Evolutionary conservation across 805 yeast genomes (phyloP).

Genomic region (Starmerella vaccinii): DNA sequence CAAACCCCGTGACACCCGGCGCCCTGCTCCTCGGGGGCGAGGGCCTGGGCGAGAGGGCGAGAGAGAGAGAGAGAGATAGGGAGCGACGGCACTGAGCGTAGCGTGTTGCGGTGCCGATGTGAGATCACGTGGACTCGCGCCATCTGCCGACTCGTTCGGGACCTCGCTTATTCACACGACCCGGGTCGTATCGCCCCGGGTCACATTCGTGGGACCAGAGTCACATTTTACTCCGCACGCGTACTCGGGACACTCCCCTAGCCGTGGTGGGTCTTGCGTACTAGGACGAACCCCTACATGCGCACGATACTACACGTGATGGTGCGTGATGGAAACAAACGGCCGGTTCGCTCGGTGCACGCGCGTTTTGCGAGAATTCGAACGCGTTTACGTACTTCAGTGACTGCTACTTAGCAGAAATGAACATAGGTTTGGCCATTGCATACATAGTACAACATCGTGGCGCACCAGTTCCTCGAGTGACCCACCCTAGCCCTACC

Average conservation of each 20-base stretch:
- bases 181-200: not conserved
- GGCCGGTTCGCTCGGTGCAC: not conserved
- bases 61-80: too few species aligned
- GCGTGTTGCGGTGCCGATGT: too few species aligned
- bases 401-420: not conserved
- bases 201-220: not conserved
- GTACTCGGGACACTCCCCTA: not conserved
- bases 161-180: not conserved
- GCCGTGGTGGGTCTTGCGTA: not conserved
- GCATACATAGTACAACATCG: conserved; percentile 4
- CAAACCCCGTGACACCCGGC: too few species aligned
- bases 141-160: too few species aligned
- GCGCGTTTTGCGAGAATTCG: not conserved
- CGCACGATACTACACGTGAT: not conserved
- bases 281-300: not conserved
- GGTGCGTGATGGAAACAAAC: not conserved
- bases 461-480: not conserved
- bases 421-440: not conserved
- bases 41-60: too few species aligned
- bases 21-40: too few species aligned
- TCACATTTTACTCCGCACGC: not conserved
- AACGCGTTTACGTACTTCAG: not conserved
- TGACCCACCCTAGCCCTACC: not conserved
- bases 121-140: too few species aligned
- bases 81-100: too few species aligned